Conservation (phyloP, 352 stramenopile genomes). For the Phytopythium boreale region DNA sequence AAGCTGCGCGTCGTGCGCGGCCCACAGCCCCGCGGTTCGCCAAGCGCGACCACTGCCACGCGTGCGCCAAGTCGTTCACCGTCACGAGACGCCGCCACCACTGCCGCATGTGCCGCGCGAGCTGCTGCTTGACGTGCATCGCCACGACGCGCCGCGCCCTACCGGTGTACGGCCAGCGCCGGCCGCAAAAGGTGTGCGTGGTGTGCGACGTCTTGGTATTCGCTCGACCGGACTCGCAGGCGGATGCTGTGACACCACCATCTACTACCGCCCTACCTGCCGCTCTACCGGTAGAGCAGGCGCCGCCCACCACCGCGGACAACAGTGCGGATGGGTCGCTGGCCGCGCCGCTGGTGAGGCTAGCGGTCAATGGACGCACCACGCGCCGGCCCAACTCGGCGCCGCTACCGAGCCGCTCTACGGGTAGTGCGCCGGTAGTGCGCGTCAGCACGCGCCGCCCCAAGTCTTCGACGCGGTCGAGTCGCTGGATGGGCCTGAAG, state of each 20-base stretch:
- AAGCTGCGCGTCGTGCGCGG: background rate
- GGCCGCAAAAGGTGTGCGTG: slow-evolving; percentile 58
- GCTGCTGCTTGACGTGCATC: slow-evolving; percentile 52
- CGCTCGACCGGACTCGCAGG: background rate
- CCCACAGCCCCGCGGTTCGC: slow-evolving; percentile 22
- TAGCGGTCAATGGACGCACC: slow-evolving; percentile 5
- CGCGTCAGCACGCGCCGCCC: slow-evolving; percentile 12
- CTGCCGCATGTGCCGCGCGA: slow-evolving; percentile 63
- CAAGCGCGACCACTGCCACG: slow-evolving; percentile 31
- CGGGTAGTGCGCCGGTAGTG: slow-evolving; percentile 8
- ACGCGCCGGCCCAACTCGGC: slow-evolving; percentile 27
- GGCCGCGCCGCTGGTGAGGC: slow-evolving; percentile 11
- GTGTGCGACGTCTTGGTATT: slow-evolving; percentile 49
- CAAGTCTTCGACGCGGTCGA: slow-evolving; percentile 28
- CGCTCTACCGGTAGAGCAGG: background rate
- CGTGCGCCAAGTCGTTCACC: slow-evolving; percentile 43
- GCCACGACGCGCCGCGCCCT: slow-evolving; percentile 32
- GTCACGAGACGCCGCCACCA: slow-evolving; percentile 45
- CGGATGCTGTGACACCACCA: background rate
- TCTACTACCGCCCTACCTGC: background rate
- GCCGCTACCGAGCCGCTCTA: slow-evolving; percentile 15
- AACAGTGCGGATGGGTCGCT: slow-evolving; percentile 3
- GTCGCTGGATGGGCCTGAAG: slow-evolving; percentile 47
- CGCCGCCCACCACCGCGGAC: background rate
- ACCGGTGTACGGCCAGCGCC: slow-evolving; percentile 27